phyloP scores from a whole-genome alignment of 2,329 filamentous ascomycete species.

The Pseudocercospora crystallina region DNA sequence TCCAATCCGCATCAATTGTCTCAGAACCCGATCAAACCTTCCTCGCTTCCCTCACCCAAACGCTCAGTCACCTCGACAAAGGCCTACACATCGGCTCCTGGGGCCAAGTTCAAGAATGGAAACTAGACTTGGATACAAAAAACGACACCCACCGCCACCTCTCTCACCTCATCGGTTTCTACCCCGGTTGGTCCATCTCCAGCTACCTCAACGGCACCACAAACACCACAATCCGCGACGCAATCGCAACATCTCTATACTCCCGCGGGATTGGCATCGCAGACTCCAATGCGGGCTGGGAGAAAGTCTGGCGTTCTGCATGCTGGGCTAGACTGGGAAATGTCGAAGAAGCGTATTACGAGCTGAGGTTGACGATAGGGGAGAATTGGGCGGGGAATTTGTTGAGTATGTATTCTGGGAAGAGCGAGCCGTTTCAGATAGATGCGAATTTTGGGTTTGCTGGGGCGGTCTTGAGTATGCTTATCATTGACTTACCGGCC shows the following conservation, averaged over 20 bases:
- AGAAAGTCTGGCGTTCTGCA: constrained; percentile 58
- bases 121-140: constrained; percentile 44
- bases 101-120: constrained; percentile 54
- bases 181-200: constrained; percentile 54
- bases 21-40: constrained; percentile 27
- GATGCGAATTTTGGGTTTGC: constrained; percentile 59
- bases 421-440: constrained; percentile 55
- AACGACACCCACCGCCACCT: constrained; percentile 55
- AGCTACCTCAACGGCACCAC: constrained; percentile 44
- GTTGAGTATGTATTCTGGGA: constrained; percentile 53
- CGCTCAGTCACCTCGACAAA: constrained; percentile 51
- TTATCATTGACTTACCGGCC: constrained; percentile 45
- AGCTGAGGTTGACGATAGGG: constrained; percentile 50
- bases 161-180: constrained; percentile 58
- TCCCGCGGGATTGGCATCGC: constrained; percentile 49
- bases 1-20: constrained; percentile 24
- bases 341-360: constrained; percentile 49
- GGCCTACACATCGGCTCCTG: constrained; percentile 50
- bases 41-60: constrained; percentile 38
- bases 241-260: constrained; percentile 48
- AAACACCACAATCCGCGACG: constrained; percentile 46
- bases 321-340: constrained; percentile 59
- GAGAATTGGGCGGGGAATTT: constrained; percentile 54
- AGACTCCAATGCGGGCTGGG: constrained; percentile 58
- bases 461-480: constrained; percentile 53